Evolutionary conservation across 2,329 filamentous ascomycete genomes (phyloP).

Genomic region (Curvularia verruculosa): DNA sequence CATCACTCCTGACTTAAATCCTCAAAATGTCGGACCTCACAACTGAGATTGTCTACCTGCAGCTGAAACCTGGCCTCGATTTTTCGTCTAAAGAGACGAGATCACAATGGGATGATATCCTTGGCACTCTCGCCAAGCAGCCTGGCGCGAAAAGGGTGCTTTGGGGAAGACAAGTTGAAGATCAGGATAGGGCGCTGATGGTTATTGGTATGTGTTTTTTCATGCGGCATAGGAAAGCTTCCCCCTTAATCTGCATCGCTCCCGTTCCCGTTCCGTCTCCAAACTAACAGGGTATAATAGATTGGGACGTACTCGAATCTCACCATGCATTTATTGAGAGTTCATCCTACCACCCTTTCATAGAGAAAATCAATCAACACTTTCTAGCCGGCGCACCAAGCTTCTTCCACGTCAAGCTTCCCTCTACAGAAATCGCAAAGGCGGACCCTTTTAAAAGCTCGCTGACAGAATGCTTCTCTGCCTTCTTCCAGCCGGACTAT

Average conservation of each 20-base stretch:
- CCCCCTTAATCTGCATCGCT: too few species aligned
- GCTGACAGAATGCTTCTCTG: slow-evolving; percentile 57
- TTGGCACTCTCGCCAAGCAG: slow-evolving; percentile 45
- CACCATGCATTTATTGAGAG: slow-evolving; percentile 52
- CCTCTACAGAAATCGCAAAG: slow-evolving; percentile 11
- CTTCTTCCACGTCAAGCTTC: slow-evolving; percentile 47
- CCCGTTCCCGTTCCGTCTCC: neutral
- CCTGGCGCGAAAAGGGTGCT: slow-evolving; percentile 46
- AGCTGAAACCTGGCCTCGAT: slow-evolving; percentile 45
- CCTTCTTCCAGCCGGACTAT: slow-evolving; percentile 51
- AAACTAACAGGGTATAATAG: slow-evolving; percentile 31
- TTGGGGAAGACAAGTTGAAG: slow-evolving; percentile 51
- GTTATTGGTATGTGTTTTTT: slow-evolving; percentile 49
- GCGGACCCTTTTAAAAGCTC: slow-evolving; percentile 49
- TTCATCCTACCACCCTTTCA: slow-evolving; percentile 49
- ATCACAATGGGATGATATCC: slow-evolving; percentile 38
- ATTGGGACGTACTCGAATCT: slow-evolving; percentile 51
- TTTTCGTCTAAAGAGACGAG: slow-evolving; percentile 34
- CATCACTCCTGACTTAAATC: neutral
- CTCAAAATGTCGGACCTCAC: slow-evolving; percentile 30
- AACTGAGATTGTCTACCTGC: slow-evolving; percentile 51
- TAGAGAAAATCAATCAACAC: slow-evolving; percentile 32
- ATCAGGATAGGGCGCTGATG: slow-evolving; percentile 45
- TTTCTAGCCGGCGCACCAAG: slow-evolving; percentile 35
- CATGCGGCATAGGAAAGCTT: neutral